phyloP scores from a whole-genome alignment of 2,329 filamentous ascomycete genomes.

The Fusarium austroafricanum region DNA sequence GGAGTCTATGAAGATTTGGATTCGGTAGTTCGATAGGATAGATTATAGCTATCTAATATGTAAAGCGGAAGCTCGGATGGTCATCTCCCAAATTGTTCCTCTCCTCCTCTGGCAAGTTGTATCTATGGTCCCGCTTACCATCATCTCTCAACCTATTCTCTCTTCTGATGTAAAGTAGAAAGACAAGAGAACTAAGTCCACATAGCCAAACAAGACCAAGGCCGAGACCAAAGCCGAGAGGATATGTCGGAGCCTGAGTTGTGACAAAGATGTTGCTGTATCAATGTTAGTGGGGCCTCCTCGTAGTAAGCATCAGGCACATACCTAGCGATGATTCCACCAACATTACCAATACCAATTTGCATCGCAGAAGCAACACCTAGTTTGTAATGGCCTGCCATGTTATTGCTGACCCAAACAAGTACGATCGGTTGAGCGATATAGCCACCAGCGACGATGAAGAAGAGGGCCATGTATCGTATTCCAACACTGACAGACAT shows the following conservation, averaged over 20 bases:
- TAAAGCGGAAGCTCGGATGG: constrained; percentile 11
- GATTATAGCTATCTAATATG: background rate
- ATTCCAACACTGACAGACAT: background rate
- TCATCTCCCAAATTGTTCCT: constrained; percentile 9
- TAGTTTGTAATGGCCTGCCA: constrained; percentile 74
- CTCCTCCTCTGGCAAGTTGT: constrained; percentile 5
- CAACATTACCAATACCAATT: constrained; percentile 61
- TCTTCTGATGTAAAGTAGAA: background rate
- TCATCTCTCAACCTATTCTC: background rate
- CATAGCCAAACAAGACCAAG: background rate
- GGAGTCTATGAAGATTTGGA: too few relatives aligned
- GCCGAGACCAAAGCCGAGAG: background rate
- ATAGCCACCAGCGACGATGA: constrained; percentile 20
- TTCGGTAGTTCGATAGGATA: too few relatives aligned
- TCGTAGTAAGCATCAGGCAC: background rate
- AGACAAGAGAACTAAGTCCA: background rate
- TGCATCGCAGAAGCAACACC: constrained; percentile 73
- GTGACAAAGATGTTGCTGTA: background rate
- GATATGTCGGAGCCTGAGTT: background rate
- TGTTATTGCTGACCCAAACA: constrained; percentile 30
- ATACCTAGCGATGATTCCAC: background rate
- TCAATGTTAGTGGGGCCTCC: background rate
- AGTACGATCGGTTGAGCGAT: constrained; percentile 15
- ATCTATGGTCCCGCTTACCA: background rate
- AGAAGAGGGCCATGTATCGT: background rate